Evolutionary conservation across 768 basidiomycete genomes (phyloP), one percentile per base, ranked within the genome.

Genomic region (Hypsizygus marmoreus): DNA sequence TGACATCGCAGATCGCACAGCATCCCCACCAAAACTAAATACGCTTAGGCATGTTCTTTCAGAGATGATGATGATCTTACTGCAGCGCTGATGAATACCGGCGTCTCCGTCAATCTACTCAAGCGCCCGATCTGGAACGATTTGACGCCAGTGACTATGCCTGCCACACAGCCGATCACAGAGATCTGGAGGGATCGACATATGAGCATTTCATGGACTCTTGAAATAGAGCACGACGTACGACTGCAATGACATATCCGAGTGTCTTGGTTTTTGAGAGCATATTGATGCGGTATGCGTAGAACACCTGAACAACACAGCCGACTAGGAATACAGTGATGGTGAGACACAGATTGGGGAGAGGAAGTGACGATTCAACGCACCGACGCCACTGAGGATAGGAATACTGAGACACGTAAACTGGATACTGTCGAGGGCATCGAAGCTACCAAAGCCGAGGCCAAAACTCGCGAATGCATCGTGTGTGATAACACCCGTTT

Each of bases 241-340:
- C 58, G 2, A 45, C 25, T 12, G 42, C 47, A 22, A 60, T 60
- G 8, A 40, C 14, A 22, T 44, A 53, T 32, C 56, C 56, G 28
- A 60, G 30, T 6, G 26, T 16, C 48, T 47, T 60, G 19, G 48
- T 58, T 50, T 48, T 47, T 1, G 62, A 61, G n/a, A 70, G 49
- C 14, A 66, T 42, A 25, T 50, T 50, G 22, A 70, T 65, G 12
- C 67, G 62, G 40, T 65, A 63, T n/a, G 64, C 65, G 55, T 66
- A 70, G 24, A 63, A 59, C 26, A 56, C 46, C 42, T 67, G 65
- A 8, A 67, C 64, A 10, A 64, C 53, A 34, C 63, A 63, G 4
- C 60, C 62, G 10, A 65, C 68, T 69, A 42, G 13, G 16, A 16
- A n/a, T 11, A 17, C 25, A 22, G 19, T 17, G 32, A 24, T 24